Evolutionary conservation across 2,329 filamentous ascomycete species (phyloP).

Genomic region (Aschersonia sp.): DNA sequence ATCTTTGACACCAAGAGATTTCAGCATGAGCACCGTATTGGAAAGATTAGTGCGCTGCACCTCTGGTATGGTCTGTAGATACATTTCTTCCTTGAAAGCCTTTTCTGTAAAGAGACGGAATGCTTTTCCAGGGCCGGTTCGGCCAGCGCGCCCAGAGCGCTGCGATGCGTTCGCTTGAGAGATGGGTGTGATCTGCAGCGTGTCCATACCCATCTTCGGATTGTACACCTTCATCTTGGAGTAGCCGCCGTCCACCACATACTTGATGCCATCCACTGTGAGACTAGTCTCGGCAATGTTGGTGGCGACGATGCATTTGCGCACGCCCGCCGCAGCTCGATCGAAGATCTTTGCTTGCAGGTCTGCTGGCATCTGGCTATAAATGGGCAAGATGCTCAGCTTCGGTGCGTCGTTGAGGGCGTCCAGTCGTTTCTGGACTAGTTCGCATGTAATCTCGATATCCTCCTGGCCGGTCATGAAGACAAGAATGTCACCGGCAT

Average conservation of each 20-base stretch:
- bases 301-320: conserved; percentile 95
- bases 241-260: conserved; percentile 91
- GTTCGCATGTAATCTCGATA: conserved; percentile 90
- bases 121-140: conserved; percentile 89
- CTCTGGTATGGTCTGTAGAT: conserved; percentile 92
- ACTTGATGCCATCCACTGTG: conserved; percentile 98
- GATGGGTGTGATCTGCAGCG: conserved; percentile 91
- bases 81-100: conserved; percentile 91
- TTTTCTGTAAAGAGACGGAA: conserved; percentile 90
- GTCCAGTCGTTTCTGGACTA: conserved; percentile 75
- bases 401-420: conserved; percentile 90
- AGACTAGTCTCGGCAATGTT: conserved; percentile 98
- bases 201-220: conserved; percentile 98
- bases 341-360: conserved; percentile 97
- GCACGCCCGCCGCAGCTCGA: conserved; percentile 72
- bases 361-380: conserved; percentile 98
- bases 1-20: conserved; percentile 88
- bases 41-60: conserved; percentile 93
- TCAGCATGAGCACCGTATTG: conserved; percentile 87
- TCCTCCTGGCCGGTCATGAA: conserved; percentile 99
- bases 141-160: conserved; percentile 80
- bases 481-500: conserved; percentile 82
- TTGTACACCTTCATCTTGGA: conserved; percentile 99
- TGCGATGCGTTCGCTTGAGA: conserved; percentile 94
- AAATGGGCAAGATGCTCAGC: conserved; percentile 88